Base-by-base conservation (phyloP, 2,329 filamentous ascomycete species). In the Penicillium sp. region DNA sequence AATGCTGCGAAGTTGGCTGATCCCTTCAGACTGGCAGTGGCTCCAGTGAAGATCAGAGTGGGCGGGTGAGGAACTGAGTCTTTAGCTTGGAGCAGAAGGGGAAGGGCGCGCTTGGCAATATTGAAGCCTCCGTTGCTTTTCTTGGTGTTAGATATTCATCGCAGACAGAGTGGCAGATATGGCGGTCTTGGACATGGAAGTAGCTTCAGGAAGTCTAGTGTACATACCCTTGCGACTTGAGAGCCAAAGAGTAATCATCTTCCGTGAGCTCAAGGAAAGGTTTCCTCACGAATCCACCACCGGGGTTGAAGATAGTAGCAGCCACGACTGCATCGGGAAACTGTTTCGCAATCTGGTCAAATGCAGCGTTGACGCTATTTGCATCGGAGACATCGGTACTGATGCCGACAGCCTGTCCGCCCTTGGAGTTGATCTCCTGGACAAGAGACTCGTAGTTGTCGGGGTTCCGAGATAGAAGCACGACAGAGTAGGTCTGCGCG, bases 31-130 rank as follows among this genome's bases (percentile, higher is more conserved):
- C 87, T 89, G 0, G 90, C 91, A 0, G 91, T 95, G 0, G 91
- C 90, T 29, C 91, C 91, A 0, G 91, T 95, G 72, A 95, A 88
- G 64, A 96, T 87, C 18, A 96, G 76, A 0, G 87, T 87, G 0
- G 90, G 90, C 4, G 90, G 89, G 65, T 90, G 73, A 29, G 81
- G 76, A 3, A 49, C 47, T 0, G 81, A 71, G 41, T 76, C 73
- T 0, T 71, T 70, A 0, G 85, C 78, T 21, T 84, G 79, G 2
- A 92, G 79, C 1, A 95, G 81, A 1, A 86, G 77, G 0, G 91
- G 90, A 0, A 95, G 74, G 0, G 83, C 77, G 2, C 80, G 78
- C 69, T 93, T 85, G 0, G 89, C 84, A 70, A 95, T 95, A 62
- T 86, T 74, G 70, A 90, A 90, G 26, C 88, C 86, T 12, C 89